Base-by-base conservation (phyloP, 106 monocot species). In the Hemerocallis citrina region DNA sequence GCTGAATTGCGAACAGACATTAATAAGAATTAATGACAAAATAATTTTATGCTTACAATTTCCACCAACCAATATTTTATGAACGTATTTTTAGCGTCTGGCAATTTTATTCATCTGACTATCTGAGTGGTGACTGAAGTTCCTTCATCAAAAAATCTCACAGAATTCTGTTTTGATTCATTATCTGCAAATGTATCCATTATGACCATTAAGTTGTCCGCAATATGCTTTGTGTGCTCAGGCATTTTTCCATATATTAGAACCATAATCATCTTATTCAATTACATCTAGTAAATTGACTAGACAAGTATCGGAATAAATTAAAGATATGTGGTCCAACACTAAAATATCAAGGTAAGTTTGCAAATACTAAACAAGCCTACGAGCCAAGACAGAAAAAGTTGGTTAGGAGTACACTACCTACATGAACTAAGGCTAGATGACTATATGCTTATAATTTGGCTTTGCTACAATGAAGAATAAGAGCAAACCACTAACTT, bases 51-150 rank as follows among this genome's bases (percentile, higher is more conserved):
- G 38, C 70, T 47, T 62, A 93, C 93, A 64, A 60, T 89, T 81
- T 72, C 93, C 93, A 54, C 93, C 93, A 42, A 91, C 98, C 46
- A 99, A 75, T 35, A 92, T 61, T 0, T 75, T 57, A 67, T 99
- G 92, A 47, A 99, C 36, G 20, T 85, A 64, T 11, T 92, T 82
- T 52, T 82, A 85, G 37, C 88, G 88, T 27, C 74, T 77, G 69
- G 88, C 82, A n/a, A 86, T 62, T 61, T 49, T 87, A 48, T 84
- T 81, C 75, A 87, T 65, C 51, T 74, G 65, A 7, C 50, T 36
- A 30, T 70, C 43, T 77, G 70, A 8, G 58, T 50, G 28, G 77
- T 67, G 11, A 72, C 69, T 48, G 75, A 55, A 57, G 17, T 67
- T 62, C 72, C 59, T 47, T 77, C 84, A 42, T 79, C 75, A 14